Conservation (phyloP, 371 early-diverging fungal species). For the Mortierella sp. region DNA sequence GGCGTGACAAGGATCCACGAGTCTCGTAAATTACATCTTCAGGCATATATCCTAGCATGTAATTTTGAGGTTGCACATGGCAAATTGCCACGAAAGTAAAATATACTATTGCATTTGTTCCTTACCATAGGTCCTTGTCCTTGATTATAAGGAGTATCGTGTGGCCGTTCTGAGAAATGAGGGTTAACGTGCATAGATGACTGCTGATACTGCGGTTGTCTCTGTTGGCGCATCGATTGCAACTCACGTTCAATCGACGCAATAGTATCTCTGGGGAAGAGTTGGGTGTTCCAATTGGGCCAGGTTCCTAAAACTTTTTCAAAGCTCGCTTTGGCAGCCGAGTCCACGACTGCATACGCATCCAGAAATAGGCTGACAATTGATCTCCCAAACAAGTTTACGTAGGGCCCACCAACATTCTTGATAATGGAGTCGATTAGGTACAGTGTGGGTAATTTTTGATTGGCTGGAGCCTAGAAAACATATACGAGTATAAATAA, state of each 20-base stretch:
- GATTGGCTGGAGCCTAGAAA: constrained; percentile 74
- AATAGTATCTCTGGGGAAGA: constrained; percentile 71
- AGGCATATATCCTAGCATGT: neutral
- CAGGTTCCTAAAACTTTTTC: constrained; percentile 85
- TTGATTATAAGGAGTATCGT: constrained; percentile 16
- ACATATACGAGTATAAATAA: constrained; percentile 14
- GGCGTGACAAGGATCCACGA: neutral
- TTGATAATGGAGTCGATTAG: constrained; percentile 95
- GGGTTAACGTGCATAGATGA: constrained; percentile 74
- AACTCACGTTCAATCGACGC: constrained; percentile 70
- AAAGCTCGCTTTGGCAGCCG: constrained; percentile 72
- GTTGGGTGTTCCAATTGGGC: constrained; percentile 76
- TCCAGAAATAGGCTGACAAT: constrained; percentile 78
- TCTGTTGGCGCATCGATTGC: constrained; percentile 51
- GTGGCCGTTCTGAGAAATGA: constrained; percentile 61
- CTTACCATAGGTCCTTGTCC: constrained; percentile 58
- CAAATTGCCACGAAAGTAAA: neutral
- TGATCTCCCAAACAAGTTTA: constrained; percentile 76
- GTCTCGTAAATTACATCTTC: neutral
- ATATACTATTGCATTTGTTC: constrained; percentile 7
- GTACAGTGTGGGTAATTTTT: constrained; percentile 90
- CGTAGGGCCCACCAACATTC: constrained; percentile 86
- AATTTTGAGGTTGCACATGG: neutral
- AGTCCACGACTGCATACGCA: constrained; percentile 79
- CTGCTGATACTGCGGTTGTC: constrained; percentile 21